Evolutionary conservation across 2,329 filamentous ascomycete genomes (phyloP), one percentile per base, ranked within the genome.

Genomic region (Pseudocercospora eumusae): DNA sequence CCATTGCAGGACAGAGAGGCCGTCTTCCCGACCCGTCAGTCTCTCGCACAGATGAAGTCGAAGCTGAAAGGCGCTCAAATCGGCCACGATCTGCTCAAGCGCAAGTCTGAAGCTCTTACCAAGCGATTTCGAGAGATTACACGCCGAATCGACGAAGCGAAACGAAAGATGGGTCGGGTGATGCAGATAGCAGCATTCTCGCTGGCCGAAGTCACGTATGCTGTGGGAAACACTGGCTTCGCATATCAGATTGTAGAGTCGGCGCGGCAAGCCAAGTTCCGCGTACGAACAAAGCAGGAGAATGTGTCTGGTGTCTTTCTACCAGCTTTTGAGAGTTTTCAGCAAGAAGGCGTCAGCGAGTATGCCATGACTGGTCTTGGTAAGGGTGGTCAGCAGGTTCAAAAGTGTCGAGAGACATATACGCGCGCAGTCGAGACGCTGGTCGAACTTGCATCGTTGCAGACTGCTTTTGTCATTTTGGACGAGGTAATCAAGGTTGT

Each of bases 121-220:
- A 99, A 99, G 92, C 71, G 73, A 57, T 79, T 79, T 70, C 68
- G 75, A 91, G 95, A 99, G 73, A 99, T 99, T 73, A 97, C 95
- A 55, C 87, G 88, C 76, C 90, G 95, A 74, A 99, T 99, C 78
- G 93, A 99, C 81, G 95, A 99, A 78, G 95, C 95, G 45, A 99
- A 99, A 80, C 90, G 93, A 71, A 99, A 99, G 82, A 99, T 99
- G 93, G 95, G 95, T 61, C 87, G 93, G 33, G 95, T 99, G 40
- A 99, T 99, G 95, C 93, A 98, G 78, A 96, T 99, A 74, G 95
- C 95, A 44, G 93, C 95, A 50, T 98, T 99, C 80, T 98, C 93
- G 47, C 85, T 99, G 18, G 95, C 95, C 63, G 95, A 98, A 80
- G 95, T 99, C 60, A 96, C 92, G 54, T 99, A 99, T 74, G 95